Evolutionary conservation across 441 rosid genomes (phyloP).

Genomic region (Adansonia gregorii): DNA sequence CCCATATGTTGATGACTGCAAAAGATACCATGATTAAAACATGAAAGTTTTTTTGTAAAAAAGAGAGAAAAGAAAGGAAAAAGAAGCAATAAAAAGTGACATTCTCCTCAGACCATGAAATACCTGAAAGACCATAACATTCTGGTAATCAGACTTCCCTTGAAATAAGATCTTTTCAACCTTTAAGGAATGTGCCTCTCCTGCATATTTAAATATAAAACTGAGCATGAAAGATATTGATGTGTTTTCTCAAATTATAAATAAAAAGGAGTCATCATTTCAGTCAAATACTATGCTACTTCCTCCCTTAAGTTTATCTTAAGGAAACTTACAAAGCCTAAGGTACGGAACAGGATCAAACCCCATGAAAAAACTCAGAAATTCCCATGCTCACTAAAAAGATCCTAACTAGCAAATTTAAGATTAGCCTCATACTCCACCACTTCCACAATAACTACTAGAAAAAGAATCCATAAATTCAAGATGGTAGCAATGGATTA

Average conservation of each 20-base stretch:
- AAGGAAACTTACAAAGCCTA: not conserved
- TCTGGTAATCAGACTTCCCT: conserved; percentile 93
- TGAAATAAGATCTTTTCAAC: conserved; percentile 87
- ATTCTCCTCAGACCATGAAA: conserved; percentile 15
- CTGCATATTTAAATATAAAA: conserved; percentile 43
- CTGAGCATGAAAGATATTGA: not conserved
- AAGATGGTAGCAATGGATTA: not conserved
- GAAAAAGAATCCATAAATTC: not conserved
- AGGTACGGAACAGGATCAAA: not conserved
- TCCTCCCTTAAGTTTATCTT: not conserved
- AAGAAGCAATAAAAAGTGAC: not conserved
- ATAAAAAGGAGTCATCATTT: not conserved
- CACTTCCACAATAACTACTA: conserved; percentile 1
- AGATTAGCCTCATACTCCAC: not conserved
- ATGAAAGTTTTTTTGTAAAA: not conserved
- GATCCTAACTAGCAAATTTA: not conserved
- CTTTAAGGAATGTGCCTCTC: conserved; percentile 97
- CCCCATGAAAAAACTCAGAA: not conserved
- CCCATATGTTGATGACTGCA: conserved; percentile 91
- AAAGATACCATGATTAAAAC: not conserved
- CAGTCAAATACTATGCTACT: not conserved
- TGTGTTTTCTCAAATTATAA: not conserved
- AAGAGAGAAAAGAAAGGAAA: not conserved
- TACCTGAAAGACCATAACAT: conserved; percentile 98
- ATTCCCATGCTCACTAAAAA: not conserved